These are phyloP conservation scores for Ophiosphaerella herpotricha DNA, from an alignment of 2,329 filamentous ascomycete genomes.

Conservation along the genomic window DNA sequence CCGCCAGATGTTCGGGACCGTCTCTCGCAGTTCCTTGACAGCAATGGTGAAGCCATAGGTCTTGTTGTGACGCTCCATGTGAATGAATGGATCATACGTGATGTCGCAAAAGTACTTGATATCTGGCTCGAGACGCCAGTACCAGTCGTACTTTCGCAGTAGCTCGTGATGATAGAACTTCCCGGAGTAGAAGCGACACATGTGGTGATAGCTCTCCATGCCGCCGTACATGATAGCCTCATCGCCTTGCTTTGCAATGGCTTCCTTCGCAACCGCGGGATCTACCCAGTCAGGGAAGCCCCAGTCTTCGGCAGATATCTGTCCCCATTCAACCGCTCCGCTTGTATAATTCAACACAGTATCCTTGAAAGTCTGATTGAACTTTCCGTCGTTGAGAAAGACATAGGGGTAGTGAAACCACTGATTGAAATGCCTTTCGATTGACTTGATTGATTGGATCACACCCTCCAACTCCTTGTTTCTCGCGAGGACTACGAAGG, in stretches of 20 bases:
- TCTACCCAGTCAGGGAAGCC: constrained; percentile 97
- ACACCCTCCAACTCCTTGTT: constrained; percentile 98
- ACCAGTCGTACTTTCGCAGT: constrained; percentile 97
- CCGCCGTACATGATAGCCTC: constrained; percentile 99
- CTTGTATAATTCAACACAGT: constrained; percentile 90
- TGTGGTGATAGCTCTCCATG: constrained; percentile 97
- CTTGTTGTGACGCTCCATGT: constrained; percentile 94
- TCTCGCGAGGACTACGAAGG: constrained; percentile 91
- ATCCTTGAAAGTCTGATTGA: constrained; percentile 92
- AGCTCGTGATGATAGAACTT: constrained; percentile 98
- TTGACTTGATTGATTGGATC: constrained; percentile 94
- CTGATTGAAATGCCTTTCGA: constrained; percentile 97
- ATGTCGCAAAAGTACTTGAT: constrained; percentile 99
- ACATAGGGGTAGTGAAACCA: constrained; percentile 99
- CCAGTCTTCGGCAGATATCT: constrained; percentile 90
- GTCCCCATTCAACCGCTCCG: constrained; percentile 85
- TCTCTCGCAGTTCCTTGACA: constrained; percentile 96
- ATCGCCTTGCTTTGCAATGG: constrained; percentile 95
- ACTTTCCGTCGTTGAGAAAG: constrained; percentile 96
- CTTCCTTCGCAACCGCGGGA: constrained; percentile 89
- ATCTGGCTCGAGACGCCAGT: constrained; percentile 98
- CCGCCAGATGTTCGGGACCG: constrained; percentile 96
- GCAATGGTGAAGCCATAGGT: constrained; percentile 99
- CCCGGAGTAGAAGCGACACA: constrained; percentile 99
- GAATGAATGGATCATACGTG: constrained; percentile 95